Conservation (phyloP, 2,329 filamentous ascomycete genomes). For the Exophiala lecanii-corni region DNA sequence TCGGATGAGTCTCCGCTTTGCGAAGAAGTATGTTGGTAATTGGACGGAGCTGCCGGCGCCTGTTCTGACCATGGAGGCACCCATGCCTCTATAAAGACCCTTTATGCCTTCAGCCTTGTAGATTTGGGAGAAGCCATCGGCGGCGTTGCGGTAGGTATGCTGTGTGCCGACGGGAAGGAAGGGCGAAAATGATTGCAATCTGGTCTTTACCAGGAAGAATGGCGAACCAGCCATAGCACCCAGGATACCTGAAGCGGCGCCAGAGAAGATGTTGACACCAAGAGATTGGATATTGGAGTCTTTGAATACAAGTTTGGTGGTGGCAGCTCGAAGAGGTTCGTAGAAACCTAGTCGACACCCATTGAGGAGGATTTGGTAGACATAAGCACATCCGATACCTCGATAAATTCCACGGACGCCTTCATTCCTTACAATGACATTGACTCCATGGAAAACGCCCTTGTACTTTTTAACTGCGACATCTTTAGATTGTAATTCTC, state of each 20-base stretch:
- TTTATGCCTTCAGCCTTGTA: conserved; percentile 69
- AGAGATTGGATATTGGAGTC: conserved; percentile 75
- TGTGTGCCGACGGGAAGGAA: conserved; percentile 96
- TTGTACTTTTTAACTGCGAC: conserved; percentile 84
- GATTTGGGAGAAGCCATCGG: conserved; percentile 78
- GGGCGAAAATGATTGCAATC: conserved; percentile 87
- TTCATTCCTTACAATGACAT: conserved; percentile 86
- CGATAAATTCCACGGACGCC: conserved; percentile 80
- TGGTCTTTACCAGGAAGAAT: conserved; percentile 97
- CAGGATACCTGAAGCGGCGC: conserved; percentile 81
- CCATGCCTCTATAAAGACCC: conserved; percentile 85
- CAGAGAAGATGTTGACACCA: conserved; percentile 88
- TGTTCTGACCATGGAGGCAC: conserved; percentile 90
- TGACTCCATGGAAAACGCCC: conserved; percentile 85
- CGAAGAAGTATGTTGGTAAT: conserved; percentile 96
- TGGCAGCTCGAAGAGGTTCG: conserved; percentile 75
- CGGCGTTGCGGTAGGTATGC: conserved; percentile 80
- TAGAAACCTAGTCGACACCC: conserved; percentile 97
- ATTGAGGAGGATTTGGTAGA: conserved; percentile 95
- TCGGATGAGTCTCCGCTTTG: conserved; percentile 76
- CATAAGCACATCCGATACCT: conserved; percentile 84
- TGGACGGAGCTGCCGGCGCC: conserved; percentile 95
- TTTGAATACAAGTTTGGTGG: conserved; percentile 66
- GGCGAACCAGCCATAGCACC: conserved; percentile 90
- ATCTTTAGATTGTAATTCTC: conserved; percentile 83